Conservation (phyloP, 2,329 filamentous ascomycete genomes). For the Amphichorda felina region DNA sequence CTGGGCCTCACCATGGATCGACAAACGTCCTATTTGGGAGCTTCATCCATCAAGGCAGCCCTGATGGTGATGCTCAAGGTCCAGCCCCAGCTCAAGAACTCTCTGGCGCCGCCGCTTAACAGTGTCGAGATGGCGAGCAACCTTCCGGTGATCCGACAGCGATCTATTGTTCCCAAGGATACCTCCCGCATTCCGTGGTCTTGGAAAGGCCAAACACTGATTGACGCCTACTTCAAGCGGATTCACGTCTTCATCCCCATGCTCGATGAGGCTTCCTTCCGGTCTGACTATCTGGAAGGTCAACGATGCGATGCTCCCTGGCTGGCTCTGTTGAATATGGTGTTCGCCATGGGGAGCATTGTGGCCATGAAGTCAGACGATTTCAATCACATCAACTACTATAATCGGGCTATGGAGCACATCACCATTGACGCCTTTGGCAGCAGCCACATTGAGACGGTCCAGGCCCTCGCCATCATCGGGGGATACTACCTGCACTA, state of each 20-base stretch:
- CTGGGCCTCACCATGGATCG: conserved; percentile 49
- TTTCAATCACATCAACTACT: conserved; percentile 58
- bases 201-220: conserved; percentile 54
- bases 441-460: conserved; percentile 8
- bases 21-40: conserved; percentile 54
- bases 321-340: conserved; percentile 64
- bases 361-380: conserved; percentile 54
- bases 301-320: conserved; percentile 56
- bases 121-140: conserved; percentile 33
- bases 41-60: conserved; percentile 64
- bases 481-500: conserved; percentile 68
- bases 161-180: conserved; percentile 30
- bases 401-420: conserved; percentile 54
- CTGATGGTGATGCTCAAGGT: conserved; percentile 58
- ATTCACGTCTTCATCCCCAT: conserved; percentile 63
- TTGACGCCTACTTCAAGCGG: conserved; percentile 66
- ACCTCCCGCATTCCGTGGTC: conserved; percentile 41
- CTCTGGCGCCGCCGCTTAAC: conserved; percentile 33
- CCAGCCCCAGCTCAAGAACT: conserved; percentile 32
- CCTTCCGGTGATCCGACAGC: conserved; percentile 29
- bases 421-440: conserved; percentile 45
- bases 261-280: conserved; percentile 60
- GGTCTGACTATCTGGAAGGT: conserved; percentile 42
- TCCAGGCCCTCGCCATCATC: conserved; percentile 32
- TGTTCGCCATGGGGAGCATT: conserved; percentile 65